These are phyloP conservation scores for Saccharomycopsis javanensis DNA, from an alignment of 805 yeast species.

Conservation along the genomic window DNA sequence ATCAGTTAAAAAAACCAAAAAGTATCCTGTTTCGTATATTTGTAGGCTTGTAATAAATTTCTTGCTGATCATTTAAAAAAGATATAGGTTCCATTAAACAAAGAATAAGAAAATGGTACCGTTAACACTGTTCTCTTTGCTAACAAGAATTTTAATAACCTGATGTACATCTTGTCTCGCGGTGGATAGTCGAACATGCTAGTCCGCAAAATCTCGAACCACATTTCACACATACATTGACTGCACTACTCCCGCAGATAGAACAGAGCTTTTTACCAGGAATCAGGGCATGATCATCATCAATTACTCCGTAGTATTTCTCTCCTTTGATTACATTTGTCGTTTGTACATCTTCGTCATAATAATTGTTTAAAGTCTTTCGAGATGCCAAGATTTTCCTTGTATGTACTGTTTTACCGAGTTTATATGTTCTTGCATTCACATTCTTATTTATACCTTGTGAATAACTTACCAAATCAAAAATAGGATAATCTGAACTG, in stretches of 20 bases:
- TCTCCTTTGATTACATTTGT: slow-evolving; percentile 32
- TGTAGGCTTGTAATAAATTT: too few species aligned
- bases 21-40: too few species aligned
- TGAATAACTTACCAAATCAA: slow-evolving; percentile 18
- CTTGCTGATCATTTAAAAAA: too few species aligned
- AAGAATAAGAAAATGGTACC: neutral
- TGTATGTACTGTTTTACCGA: slow-evolving; percentile 15
- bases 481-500: slow-evolving; percentile 14
- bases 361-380: slow-evolving; percentile 47
- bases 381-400: slow-evolving; percentile 18
- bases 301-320: slow-evolving; percentile 7
- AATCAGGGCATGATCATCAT: neutral
- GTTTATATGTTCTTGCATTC: slow-evolving; percentile 3
- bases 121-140: neutral
- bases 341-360: slow-evolving; percentile 44
- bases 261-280: slow-evolving; percentile 20
- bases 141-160: neutral
- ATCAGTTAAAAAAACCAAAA: too few species aligned
- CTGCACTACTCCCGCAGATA: slow-evolving; percentile 19
- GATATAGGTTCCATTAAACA: too few species aligned
- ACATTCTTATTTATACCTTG: slow-evolving; percentile 8
- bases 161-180: slow-evolving; percentile 17
- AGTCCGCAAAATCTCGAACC: slow-evolving; percentile 16
- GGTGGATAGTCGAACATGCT: slow-evolving; percentile 15
- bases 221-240: slow-evolving; percentile 17